A percentile compares a stretch with the other conserved stretches of the same genome.
Evolutionary conservation across 2,329 filamentous ascomycete species (phyloP).

Genomic region (Aspergillus quadricinctus): DNA sequence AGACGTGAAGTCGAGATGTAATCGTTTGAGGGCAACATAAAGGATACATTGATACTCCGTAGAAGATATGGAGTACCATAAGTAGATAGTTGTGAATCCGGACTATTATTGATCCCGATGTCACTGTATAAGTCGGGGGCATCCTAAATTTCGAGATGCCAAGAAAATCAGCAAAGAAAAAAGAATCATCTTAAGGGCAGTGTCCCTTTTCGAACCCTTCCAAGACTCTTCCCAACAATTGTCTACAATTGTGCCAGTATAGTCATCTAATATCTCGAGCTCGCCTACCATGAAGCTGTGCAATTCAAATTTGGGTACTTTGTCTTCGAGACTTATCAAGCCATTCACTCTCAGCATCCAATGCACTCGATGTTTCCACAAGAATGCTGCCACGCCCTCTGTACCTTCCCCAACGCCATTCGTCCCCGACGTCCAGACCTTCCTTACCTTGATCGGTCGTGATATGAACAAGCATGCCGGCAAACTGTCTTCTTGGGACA

Average conservation of each 20-base stretch:
- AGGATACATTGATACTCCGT: no score
- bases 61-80: neutral
- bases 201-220: neutral
- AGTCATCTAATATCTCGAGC: neutral
- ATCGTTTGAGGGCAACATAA: neutral
- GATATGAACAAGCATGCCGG: slow-evolving; percentile 73
- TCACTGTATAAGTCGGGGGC: slow-evolving; percentile 3
- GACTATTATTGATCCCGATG: slow-evolving; percentile 31
- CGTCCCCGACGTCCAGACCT: slow-evolving; percentile 77
- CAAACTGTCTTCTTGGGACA: slow-evolving; percentile 88
- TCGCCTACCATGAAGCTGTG: slow-evolving; percentile 26
- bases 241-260: neutral
- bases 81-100: slow-evolving; percentile 8
- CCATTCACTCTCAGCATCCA: slow-evolving; percentile 23
- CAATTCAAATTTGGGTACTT: slow-evolving; percentile 21
- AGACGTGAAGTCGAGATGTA: neutral
- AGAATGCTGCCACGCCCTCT: slow-evolving; percentile 36
- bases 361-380: slow-evolving; percentile 41
- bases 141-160: slow-evolving; percentile 27
- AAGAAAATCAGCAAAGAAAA: neutral
- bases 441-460: slow-evolving; percentile 87
- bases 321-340: slow-evolving; percentile 24
- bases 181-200: neutral
- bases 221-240: neutral
- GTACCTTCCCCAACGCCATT: slow-evolving; percentile 74